A percentile compares a stretch with the other conserved stretches of the same genome.
Conservation (phyloP, 1,139 yeast genomes). For the Debaryomycetaceae sp. region DNA sequence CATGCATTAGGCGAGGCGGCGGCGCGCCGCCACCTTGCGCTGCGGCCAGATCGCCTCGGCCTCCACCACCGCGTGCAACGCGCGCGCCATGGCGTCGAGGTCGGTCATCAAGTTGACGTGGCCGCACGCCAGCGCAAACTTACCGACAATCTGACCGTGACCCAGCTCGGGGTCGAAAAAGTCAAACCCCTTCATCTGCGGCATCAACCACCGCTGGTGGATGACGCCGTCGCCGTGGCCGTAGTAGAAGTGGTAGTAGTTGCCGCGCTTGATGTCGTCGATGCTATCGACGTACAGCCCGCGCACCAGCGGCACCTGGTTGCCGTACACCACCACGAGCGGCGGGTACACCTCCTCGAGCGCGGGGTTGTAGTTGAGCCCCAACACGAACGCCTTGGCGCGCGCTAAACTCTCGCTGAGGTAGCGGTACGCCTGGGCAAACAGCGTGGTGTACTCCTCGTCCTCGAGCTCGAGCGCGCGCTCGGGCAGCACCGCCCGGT, state of each 20-base stretch:
- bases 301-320: conserved; percentile 77
- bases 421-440: conserved; percentile 62
- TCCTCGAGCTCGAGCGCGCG: conserved; percentile 8
- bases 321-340: conserved; percentile 74
- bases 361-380: conserved; percentile 51
- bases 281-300: conserved; percentile 62
- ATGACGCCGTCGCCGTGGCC: conserved; percentile 96
- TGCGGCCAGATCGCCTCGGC: conserved; percentile 45
- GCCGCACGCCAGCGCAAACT: conserved; percentile 61
- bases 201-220: conserved; percentile 78
- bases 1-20: background rate
- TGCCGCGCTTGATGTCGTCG: conserved; percentile 67
- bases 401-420: conserved; percentile 55
- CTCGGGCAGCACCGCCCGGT: conserved; percentile 5
- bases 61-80: conserved; percentile 54
- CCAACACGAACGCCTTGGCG: conserved; percentile 55
- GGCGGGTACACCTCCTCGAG: conserved; percentile 65
- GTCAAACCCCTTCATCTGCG: conserved; percentile 64
- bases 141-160: conserved; percentile 56
- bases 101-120: conserved; percentile 81
- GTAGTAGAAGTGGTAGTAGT: conserved; percentile 70
- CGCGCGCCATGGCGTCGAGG: conserved; percentile 64
- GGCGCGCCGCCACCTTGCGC: conserved; percentile 8
- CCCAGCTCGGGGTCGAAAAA: conserved; percentile 28
- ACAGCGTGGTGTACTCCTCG: conserved; percentile 28